A percentile compares a stretch with the other conserved stretches of the same genome.
These are phyloP conservation scores for Sedum album DNA, from an alignment of 164 flowering plant genomes.

Conservation along the genomic window DNA sequence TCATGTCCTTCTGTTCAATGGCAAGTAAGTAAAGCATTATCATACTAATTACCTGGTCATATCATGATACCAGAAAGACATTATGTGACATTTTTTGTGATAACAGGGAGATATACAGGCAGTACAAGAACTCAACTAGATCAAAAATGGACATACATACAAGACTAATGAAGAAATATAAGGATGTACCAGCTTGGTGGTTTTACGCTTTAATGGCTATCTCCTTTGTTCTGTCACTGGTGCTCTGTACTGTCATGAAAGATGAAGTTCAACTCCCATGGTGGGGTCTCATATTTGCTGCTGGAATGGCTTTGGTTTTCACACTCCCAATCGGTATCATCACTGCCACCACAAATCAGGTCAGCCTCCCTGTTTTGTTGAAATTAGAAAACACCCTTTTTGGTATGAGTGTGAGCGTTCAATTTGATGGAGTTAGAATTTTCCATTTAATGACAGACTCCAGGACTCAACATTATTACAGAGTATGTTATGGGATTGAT, in stretches of 20 bases:
- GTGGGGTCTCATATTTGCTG: conserved; percentile 80
- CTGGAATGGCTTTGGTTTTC: conserved; percentile 45
- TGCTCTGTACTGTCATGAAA: conserved; percentile 50
- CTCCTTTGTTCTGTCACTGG: conserved; percentile 36
- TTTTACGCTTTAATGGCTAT: conserved; percentile 31
- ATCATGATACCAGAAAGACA: not conserved
- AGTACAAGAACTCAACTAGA: conserved; percentile 22
- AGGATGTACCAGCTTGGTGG: conserved; percentile 70
- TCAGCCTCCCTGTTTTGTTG: conserved; percentile 1
- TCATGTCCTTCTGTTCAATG: conserved; percentile 51
- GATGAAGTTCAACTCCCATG: conserved; percentile 73
- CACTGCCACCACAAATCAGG: conserved; percentile 89
- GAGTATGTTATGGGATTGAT: conserved; percentile 63
- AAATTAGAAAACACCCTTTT: not conserved
- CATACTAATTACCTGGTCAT: not conserved
- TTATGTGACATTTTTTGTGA: not conserved
- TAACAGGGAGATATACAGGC: conserved; percentile 37
- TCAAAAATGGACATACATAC: conserved; percentile 52
- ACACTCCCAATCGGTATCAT: conserved; percentile 80
- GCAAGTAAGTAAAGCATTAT: conserved; percentile 24
- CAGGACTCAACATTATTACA: conserved; percentile 63
- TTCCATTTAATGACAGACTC: conserved; percentile 32
- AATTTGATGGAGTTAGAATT: not conserved
- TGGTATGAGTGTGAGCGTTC: not conserved
- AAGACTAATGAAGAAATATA: conserved; percentile 54